Evolutionary conservation across 257 asterid species (phyloP).

Genomic region (Craterostigma plantagineum): DNA sequence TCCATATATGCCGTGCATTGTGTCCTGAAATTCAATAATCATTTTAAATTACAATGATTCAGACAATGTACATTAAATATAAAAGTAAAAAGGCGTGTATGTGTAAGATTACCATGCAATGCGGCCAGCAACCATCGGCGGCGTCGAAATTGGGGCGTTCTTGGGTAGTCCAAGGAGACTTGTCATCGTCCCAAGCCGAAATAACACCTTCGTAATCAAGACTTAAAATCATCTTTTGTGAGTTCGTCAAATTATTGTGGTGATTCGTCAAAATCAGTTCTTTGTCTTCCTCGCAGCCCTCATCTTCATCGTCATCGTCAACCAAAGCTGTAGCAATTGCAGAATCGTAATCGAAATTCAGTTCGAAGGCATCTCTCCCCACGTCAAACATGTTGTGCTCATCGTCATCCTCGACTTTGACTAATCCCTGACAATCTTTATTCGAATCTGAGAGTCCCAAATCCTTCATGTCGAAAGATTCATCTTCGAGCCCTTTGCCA

Average conservation of each 20-base stretch:
- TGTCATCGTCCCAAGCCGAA: conserved; percentile 51
- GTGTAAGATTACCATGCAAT: conserved; percentile 28
- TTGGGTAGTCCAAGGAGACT: conserved; percentile 66
- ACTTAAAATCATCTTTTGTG: conserved; percentile 28
- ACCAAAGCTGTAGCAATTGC: no score
- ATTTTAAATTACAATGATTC: no score
- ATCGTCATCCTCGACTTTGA: conserved; percentile 34
- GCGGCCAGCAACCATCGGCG: conserved; percentile 48
- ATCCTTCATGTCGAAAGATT: conserved; percentile 45
- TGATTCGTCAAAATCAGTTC: not conserved
- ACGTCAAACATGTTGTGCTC: conserved; percentile 19
- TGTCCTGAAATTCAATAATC: conserved; percentile 21
- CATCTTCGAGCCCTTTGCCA: conserved; percentile 64
- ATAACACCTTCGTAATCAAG: conserved; percentile 49
- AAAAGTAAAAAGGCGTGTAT: not conserved
- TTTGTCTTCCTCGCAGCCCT: not conserved
- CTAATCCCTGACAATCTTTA: no score
- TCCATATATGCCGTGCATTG: conserved; percentile 25
- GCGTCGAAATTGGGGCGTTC: conserved; percentile 47
- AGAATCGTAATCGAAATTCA: conserved; percentile 39
- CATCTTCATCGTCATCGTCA: conserved; percentile 14
- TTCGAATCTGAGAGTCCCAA: no score
- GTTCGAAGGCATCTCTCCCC: conserved; percentile 28
- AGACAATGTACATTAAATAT: no score
- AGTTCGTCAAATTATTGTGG: conserved; percentile 11